Evolutionary conservation across 2,329 filamentous ascomycete genomes (phyloP).

Genomic region (Coniella vitis): DNA sequence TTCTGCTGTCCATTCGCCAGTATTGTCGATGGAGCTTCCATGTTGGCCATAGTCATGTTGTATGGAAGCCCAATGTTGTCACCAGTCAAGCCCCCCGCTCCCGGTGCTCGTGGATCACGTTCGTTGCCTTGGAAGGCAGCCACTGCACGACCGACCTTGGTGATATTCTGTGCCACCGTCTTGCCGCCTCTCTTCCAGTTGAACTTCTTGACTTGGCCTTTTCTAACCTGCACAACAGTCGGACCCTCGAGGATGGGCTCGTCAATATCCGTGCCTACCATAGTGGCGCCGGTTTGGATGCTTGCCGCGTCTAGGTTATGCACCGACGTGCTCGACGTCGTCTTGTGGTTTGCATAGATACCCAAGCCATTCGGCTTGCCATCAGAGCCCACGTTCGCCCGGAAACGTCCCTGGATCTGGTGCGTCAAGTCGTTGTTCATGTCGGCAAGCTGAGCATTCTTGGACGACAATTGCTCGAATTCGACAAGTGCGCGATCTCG

Average conservation of each 20-base stretch:
- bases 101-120: constrained; percentile 20
- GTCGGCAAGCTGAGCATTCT: constrained; percentile 89
- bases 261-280: constrained; percentile 56
- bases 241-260: constrained; percentile 68
- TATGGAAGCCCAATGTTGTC: constrained; percentile 66
- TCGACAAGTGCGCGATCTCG: constrained; percentile 92
- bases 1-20: constrained; percentile 19
- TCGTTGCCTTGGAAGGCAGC: constrained; percentile 51
- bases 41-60: constrained; percentile 55
- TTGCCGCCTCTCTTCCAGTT: constrained; percentile 98
- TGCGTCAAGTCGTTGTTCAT: constrained; percentile 94
- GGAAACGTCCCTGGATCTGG: constrained; percentile 89
- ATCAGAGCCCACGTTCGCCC: constrained; percentile 58
- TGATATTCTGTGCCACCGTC: constrained; percentile 87
- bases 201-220: constrained; percentile 91
- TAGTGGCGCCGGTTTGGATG: constrained; percentile 50
- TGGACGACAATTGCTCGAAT: constrained; percentile 88
- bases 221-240: constrained; percentile 92
- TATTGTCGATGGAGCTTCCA: constrained; percentile 38
- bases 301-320: constrained; percentile 45
- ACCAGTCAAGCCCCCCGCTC: constrained; percentile 46
- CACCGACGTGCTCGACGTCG: constrained; percentile 41
- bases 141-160: constrained; percentile 90
- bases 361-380: constrained; percentile 47
- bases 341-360: constrained; percentile 47